A percentile compares a stretch with the other conserved stretches of the same genome.
Conservation (phyloP, 352 stramenopile genomes). For the Peronospora tabacina region DNA sequence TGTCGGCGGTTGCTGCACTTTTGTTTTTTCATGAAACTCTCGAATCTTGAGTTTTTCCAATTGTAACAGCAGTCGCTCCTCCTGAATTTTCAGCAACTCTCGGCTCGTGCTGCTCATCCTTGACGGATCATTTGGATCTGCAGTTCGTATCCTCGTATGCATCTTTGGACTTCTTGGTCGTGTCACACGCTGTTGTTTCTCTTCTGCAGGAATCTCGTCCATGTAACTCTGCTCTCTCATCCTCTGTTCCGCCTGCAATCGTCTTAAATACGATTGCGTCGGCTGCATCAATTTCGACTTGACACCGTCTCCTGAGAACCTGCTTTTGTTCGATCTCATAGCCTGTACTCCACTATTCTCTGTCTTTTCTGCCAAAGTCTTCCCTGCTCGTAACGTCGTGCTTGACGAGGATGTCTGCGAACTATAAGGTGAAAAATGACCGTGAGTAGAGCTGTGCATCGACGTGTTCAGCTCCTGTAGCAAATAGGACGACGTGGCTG, state of each 20-base stretch:
- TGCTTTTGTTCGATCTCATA: slow-evolving; percentile 7
- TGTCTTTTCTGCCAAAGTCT: background rate
- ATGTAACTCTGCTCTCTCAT: slow-evolving; percentile 41
- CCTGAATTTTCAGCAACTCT: slow-evolving; percentile 69
- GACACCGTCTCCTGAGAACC: slow-evolving; percentile 13
- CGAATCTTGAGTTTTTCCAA: slow-evolving; percentile 67
- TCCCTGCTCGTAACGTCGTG: slow-evolving; percentile 2
- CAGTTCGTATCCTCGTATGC: slow-evolving; percentile 28
- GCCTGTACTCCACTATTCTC: slow-evolving; percentile 1
- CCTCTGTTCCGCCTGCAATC: slow-evolving; percentile 54
- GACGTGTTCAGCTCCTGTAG: slow-evolving; percentile 37
- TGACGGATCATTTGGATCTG: slow-evolving; percentile 37
- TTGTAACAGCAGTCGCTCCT: slow-evolving; percentile 56
- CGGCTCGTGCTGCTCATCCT: slow-evolving; percentile 71
- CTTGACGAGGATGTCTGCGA: slow-evolving; percentile 26
- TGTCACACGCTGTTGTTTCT: slow-evolving; percentile 47
- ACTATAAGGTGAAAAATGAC: slow-evolving; percentile 23
- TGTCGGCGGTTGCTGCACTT: slow-evolving; percentile 47
- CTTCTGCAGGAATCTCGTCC: slow-evolving; percentile 33
- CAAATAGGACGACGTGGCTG: slow-evolving; percentile 35
- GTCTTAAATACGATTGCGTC: slow-evolving; percentile 52
- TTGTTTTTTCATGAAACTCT: slow-evolving; percentile 69
- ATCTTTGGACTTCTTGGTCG: slow-evolving; percentile 46
- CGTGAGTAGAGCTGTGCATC: slow-evolving; percentile 25
- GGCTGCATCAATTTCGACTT: slow-evolving; percentile 57